Percentiles rank a stretch among this genome's conserved stretches.
These are phyloP conservation scores for Teratosphaeria nubilosa DNA, from an alignment of 2,329 filamentous ascomycete species.

Conservation along the genomic window DNA sequence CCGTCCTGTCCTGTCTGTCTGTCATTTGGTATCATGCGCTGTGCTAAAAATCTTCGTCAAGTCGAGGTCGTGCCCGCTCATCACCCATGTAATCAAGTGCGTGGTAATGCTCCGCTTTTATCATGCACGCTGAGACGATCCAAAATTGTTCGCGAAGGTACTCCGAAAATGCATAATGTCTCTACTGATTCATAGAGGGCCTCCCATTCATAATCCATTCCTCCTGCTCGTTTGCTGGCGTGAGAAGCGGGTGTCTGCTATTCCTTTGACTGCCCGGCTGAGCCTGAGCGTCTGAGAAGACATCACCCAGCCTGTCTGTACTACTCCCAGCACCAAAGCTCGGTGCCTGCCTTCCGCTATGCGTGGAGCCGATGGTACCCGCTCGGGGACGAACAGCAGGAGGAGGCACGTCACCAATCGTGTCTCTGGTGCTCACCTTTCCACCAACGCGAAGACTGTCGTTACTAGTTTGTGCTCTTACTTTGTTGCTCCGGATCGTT, in stretches of 20 bases:
- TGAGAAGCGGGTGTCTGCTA: conserved; percentile 6
- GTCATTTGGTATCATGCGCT: background rate
- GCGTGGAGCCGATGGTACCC: conserved; percentile 19
- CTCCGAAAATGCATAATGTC: background rate
- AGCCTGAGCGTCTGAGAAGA: background rate
- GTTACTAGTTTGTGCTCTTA: conserved; percentile 14
- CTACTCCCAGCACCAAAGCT: background rate
- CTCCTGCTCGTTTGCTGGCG: conserved; percentile 13
- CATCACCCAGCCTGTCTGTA: background rate
- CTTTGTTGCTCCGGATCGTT: conserved; percentile 3
- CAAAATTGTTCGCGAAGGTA: background rate
- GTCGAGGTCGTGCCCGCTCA: background rate
- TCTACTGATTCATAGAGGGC: background rate
- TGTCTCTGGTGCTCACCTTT: conserved; percentile 21
- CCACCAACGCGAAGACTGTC: conserved; percentile 21
- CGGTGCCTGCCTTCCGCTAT: conserved; percentile 2
- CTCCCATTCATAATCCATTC: conserved; percentile 5
- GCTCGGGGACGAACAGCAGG: conserved; percentile 25
- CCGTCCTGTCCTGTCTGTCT: background rate
- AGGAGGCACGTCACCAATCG: conserved; percentile 24
- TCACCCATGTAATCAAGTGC: background rate
- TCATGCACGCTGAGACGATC: background rate
- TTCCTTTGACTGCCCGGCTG: background rate
- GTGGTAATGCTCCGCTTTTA: background rate
- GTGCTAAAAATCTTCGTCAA: background rate